A percentile compares a stretch with the other conserved stretches of the same genome.
Conservation (phyloP, 2,329 filamentous ascomycete genomes). For the Thielaviopsis cerberus region DNA sequence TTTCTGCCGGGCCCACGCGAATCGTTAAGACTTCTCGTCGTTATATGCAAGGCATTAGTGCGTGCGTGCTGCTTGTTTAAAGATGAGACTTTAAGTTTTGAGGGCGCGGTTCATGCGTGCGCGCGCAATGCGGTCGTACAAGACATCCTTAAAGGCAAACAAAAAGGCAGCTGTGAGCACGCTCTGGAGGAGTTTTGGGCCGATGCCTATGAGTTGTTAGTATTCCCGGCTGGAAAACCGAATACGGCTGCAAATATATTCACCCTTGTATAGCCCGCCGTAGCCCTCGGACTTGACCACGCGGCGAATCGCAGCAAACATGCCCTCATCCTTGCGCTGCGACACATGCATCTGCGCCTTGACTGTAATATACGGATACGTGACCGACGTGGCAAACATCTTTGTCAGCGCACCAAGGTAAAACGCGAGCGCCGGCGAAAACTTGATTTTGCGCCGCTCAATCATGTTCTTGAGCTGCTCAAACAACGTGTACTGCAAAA, state of each 20-base stretch:
- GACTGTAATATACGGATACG: slow-evolving; percentile 96
- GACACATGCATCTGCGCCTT: slow-evolving; percentile 97
- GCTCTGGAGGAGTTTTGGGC: slow-evolving; percentile 89
- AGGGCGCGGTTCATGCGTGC: slow-evolving; percentile 33
- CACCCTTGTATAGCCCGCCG: slow-evolving; percentile 77
- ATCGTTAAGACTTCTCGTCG: not conserved
- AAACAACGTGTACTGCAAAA: slow-evolving; percentile 95
- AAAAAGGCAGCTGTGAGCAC: slow-evolving; percentile 90
- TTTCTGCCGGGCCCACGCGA: not conserved
- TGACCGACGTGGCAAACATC: slow-evolving; percentile 79
- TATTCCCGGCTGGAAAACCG: not conserved
- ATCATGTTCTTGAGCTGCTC: slow-evolving; percentile 90
- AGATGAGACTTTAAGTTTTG: slow-evolving; percentile 16
- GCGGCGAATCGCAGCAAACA: slow-evolving; percentile 56
- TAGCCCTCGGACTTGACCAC: slow-evolving; percentile 86
- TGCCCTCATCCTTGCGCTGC: slow-evolving; percentile 56
- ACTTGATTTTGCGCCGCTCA: slow-evolving; percentile 46
- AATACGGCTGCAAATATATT: slow-evolving; percentile 17
- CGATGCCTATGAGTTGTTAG: slow-evolving; percentile 46
- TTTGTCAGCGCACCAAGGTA: slow-evolving; percentile 84
- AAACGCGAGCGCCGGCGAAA: slow-evolving; percentile 77
- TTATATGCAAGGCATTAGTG: not conserved
- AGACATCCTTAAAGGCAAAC: slow-evolving; percentile 93
- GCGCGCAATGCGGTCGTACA: slow-evolving; percentile 66
- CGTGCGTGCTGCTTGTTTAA: too few relatives aligned